Evolutionary conservation across 768 basidiomycete species (phyloP).

Genomic region (Suillus subluteus): DNA sequence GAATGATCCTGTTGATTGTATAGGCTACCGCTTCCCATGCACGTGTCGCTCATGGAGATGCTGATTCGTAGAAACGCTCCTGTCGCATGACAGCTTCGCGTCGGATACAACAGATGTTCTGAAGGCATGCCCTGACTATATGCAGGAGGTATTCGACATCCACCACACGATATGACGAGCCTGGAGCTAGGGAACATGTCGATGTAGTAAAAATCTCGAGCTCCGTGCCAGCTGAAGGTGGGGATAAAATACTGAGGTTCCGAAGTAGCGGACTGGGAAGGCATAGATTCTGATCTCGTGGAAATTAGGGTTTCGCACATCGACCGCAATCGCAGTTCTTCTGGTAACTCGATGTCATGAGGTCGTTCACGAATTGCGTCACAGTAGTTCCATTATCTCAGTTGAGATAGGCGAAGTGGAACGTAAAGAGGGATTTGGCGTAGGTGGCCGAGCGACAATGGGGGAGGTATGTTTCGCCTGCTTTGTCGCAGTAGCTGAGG

Average conservation of each 20-base stretch:
- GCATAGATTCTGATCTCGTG: background rate
- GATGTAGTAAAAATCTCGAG: no score
- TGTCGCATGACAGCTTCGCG: background rate
- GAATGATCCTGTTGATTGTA: no score
- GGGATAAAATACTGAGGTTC: background rate
- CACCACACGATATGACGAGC: background rate
- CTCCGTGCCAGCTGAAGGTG: background rate
- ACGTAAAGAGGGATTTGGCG: background rate
- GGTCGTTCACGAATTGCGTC: background rate
- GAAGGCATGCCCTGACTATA: background rate
- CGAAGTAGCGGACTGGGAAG: background rate
- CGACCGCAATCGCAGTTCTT: no score
- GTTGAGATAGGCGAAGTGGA: background rate
- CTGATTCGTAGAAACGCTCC: background rate
- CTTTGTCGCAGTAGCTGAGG: background rate
- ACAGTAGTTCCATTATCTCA: background rate
- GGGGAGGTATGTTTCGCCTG: background rate
- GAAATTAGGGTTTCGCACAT: background rate
- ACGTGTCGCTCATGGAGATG: background rate
- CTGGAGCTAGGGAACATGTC: no score
- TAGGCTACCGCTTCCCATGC: no score
- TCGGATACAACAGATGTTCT: background rate
- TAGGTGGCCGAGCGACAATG: background rate
- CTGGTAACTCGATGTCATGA: background rate
- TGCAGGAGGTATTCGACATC: background rate